Conservation (phyloP, 1,284 basidiomycete species). For the Psilocybe mexicana region DNA sequence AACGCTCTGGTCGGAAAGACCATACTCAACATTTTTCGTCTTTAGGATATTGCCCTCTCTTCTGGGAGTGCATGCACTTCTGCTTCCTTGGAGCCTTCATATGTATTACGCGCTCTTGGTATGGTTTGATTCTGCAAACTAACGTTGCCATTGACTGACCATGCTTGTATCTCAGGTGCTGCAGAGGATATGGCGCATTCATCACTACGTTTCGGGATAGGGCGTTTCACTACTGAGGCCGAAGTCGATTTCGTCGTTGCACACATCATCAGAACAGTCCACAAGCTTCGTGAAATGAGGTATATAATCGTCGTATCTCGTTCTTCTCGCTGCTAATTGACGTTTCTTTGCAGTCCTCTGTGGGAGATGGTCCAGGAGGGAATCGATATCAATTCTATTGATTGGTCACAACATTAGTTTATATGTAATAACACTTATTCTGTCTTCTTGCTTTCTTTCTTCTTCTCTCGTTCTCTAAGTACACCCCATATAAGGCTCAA, state of each 20-base stretch:
- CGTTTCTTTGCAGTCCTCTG: slow-evolving; percentile 60
- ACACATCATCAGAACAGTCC: slow-evolving; percentile 86
- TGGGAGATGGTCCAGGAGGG: slow-evolving; percentile 99
- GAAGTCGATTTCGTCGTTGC: slow-evolving; percentile 95
- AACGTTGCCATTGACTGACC: not conserved
- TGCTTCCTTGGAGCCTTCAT: slow-evolving; percentile 97
- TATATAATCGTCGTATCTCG: slow-evolving; percentile 27
- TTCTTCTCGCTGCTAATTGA: not conserved
- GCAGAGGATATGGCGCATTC: slow-evolving; percentile 99
- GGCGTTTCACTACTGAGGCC: slow-evolving; percentile 96
- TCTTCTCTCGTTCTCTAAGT: slow-evolving; percentile 2
- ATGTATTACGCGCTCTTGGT: slow-evolving; percentile 95
- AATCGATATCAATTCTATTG: slow-evolving; percentile 90
- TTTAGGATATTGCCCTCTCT: slow-evolving; percentile 91
- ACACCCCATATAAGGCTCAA: not conserved
- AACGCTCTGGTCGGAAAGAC: not conserved
- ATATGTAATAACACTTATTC: slow-evolving; percentile 10
- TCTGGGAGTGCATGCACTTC: slow-evolving; percentile 99
- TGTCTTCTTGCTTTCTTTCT: slow-evolving; percentile 8
- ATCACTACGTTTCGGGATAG: slow-evolving; percentile 96
- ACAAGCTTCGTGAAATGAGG: slow-evolving; percentile 58
- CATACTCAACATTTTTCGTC: slow-evolving; percentile 9
- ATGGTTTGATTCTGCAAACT: slow-evolving; percentile 8
- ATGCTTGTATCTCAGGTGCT: slow-evolving; percentile 54
- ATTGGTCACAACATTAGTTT: slow-evolving; percentile 76